Evolutionary conservation across 495 filamentous ascomycete genomes (phyloP).

Genomic region (Evernia prunastri): DNA sequence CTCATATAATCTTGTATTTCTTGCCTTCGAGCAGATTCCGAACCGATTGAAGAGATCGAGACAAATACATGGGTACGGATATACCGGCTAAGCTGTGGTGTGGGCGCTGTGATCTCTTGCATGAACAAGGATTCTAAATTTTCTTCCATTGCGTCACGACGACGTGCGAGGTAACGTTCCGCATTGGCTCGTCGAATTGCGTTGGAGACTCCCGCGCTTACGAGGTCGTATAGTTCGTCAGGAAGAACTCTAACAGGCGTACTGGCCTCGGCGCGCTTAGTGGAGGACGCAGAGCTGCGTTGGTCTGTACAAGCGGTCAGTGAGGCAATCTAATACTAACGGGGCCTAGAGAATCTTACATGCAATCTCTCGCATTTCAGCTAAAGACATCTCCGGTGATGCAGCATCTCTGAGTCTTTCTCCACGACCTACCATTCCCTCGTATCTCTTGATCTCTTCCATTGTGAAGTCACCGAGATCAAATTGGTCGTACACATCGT

Average conservation of each 20-base stretch:
- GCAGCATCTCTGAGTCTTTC: conserved; percentile 14
- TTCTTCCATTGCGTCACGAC: no score
- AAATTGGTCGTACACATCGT: conserved; percentile 10
- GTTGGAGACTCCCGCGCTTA: not conserved
- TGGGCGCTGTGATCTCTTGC: not conserved
- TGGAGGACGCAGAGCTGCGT: no score
- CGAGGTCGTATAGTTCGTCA: not conserved
- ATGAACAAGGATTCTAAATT: no score
- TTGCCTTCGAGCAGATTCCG: no score
- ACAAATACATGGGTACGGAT: conserved; percentile 18
- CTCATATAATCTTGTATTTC: not conserved
- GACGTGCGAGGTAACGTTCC: no score
- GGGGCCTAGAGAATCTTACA: not conserved
- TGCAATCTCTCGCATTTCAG: not conserved
- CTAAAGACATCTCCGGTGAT: not conserved
- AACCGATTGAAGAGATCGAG: conserved; percentile 6
- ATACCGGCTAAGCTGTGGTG: conserved; percentile 15
- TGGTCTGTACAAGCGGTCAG: not conserved
- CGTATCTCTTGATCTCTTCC: conserved; percentile 15
- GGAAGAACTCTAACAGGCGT: not conserved
- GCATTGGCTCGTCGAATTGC: not conserved
- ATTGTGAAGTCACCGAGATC: conserved; percentile 10
- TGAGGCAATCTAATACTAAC: not conserved
- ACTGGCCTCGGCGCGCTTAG: not conserved
- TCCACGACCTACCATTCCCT: conserved; percentile 10